Evolutionary conservation across 2,329 filamentous ascomycete species (phyloP).

Genomic region (Alternaria postmessia): DNA sequence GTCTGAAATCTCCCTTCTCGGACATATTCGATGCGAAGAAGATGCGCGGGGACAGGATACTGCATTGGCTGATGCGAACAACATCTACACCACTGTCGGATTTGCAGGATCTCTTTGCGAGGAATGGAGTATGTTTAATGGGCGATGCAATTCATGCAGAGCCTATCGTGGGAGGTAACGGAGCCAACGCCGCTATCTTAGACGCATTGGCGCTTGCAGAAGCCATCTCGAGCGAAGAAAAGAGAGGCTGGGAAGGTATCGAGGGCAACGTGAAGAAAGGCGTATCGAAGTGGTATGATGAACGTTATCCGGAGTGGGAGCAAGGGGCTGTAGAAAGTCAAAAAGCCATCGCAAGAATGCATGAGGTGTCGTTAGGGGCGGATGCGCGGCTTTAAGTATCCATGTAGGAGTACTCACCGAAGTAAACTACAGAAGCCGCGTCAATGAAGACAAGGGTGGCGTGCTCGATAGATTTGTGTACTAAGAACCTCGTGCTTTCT

Average conservation of each 20-base stretch:
- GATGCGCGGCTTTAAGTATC: background rate
- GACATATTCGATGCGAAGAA: conserved; percentile 43
- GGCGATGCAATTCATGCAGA: conserved; percentile 53
- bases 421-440: background rate
- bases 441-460: background rate
- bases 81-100: conserved; percentile 26
- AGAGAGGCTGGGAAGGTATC: background rate
- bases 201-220: conserved; percentile 47
- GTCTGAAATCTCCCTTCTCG: conserved; percentile 42
- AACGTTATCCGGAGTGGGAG: background rate
- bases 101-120: conserved; percentile 23
- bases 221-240: background rate
- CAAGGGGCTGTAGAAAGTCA: background rate
- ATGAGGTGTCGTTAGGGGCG: background rate
- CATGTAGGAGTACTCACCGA: background rate
- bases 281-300: conserved; percentile 1
- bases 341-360: background rate
- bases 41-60: conserved; percentile 45
- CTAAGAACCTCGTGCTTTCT: background rate
- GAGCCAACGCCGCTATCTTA: conserved; percentile 52
- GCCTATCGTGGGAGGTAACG: conserved; percentile 52
- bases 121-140: conserved; percentile 23
- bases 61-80: conserved; percentile 56
- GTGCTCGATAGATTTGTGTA: background rate
- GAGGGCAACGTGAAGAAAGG: background rate